A percentile compares a stretch with the other conserved stretches of the same genome.
Conservation (phyloP, 1,284 basidiomycete genomes). For the Cerioporus squamosus region DNA sequence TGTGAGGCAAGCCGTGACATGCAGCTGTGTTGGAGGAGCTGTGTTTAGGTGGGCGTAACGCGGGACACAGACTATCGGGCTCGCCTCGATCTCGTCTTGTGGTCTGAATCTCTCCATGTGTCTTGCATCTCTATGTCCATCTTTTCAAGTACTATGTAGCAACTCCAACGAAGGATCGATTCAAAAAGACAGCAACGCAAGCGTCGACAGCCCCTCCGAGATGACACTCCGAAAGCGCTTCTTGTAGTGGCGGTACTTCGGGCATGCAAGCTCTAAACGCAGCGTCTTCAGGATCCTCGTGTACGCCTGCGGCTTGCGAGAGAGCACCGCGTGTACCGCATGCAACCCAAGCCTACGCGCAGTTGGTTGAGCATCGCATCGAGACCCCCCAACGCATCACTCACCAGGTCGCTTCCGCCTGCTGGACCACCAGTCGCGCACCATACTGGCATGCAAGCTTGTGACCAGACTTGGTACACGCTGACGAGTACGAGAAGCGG, state of each 20-base stretch:
- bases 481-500: conserved; percentile 54
- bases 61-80: no score
- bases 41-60: no score
- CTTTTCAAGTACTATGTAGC: no score
- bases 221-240: conserved; percentile 51
- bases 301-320: conserved; percentile 57
- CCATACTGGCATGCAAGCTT: conserved; percentile 44
- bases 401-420: conserved; percentile 66
- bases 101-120: no score
- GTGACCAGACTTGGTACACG: conserved; percentile 52
- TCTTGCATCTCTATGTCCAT: no score
- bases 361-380: neutral
- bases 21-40: no score
- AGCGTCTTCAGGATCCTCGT: conserved; percentile 49
- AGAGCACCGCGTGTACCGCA: conserved; percentile 73
- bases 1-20: no score
- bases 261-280: conserved; percentile 51
- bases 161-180: no score
- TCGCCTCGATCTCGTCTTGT: no score
- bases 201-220: conserved; percentile 44
- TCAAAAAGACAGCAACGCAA: conserved; percentile 23
- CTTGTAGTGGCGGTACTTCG: conserved; percentile 45
- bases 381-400: conserved; percentile 22
- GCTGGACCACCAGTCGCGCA: conserved; percentile 48
- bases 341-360: conserved; percentile 75